Evolutionary conservation across 257 asterid species (phyloP).

Genomic region (Phtheirospermum japonicum): DNA sequence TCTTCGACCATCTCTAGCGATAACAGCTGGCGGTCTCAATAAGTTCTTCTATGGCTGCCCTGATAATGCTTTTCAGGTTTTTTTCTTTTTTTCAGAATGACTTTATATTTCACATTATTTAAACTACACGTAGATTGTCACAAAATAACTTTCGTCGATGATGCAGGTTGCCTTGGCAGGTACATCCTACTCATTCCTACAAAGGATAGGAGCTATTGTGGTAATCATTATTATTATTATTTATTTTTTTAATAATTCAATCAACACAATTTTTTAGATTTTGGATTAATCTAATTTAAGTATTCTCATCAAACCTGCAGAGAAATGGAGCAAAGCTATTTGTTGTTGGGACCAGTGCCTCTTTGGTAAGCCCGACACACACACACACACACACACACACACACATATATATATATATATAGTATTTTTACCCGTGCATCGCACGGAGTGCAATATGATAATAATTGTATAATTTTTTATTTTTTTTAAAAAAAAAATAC

Average conservation of each 20-base stretch:
- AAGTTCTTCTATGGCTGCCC: conserved; percentile 90
- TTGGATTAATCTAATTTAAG: conserved; percentile 22
- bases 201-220: conserved; percentile 83
- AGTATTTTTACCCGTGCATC: too few species aligned
- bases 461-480: too few species aligned
- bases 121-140: not conserved
- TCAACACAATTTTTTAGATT: not conserved
- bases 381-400: too few species aligned
- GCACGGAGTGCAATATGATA: too few species aligned
- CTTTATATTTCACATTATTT: conserved; percentile 8
- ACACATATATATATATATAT: too few species aligned
- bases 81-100: not conserved
- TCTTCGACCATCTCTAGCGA: conserved; percentile 66
- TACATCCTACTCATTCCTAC: conserved; percentile 68
- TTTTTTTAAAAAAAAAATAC: too few species aligned
- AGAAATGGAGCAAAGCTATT: conserved; percentile 92
- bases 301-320: conserved; percentile 41
- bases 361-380: conserved; percentile 65
- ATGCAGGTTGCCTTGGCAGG: conserved; percentile 92
- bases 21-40: conserved; percentile 57
- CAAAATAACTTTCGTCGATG: conserved; percentile 2
- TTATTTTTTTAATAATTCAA: conserved; percentile 9
- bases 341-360: conserved; percentile 87
- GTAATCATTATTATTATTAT: conserved; percentile 33
- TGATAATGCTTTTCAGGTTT: conserved; percentile 95